Evolutionary conservation across 305 asterid genomes (phyloP).

Genomic region (Fraxinus latifolia): DNA sequence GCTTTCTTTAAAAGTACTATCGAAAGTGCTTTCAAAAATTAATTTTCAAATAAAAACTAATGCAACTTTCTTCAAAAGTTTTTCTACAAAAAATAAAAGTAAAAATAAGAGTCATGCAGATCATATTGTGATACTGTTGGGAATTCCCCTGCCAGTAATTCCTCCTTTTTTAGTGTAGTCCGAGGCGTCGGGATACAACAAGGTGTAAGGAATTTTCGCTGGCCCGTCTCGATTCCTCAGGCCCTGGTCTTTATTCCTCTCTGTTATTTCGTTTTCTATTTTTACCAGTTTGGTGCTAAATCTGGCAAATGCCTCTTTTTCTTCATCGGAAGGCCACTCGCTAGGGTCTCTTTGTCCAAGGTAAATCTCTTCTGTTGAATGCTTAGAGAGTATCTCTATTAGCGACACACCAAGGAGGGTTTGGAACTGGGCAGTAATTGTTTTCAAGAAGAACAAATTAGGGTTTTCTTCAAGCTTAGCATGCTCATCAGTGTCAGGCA

Average conservation of each 20-base stretch:
- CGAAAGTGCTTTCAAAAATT: too few species aligned
- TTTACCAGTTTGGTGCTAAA: constrained; percentile 33
- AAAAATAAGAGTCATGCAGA: too few species aligned
- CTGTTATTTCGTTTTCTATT: constrained; percentile 32
- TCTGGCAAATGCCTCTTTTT: constrained; percentile 29
- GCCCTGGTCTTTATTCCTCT: constrained; percentile 35
- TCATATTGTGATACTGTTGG: constrained; percentile 25
- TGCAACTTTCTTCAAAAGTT: too few species aligned
- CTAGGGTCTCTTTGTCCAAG: constrained; percentile 42
- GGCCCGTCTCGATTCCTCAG: constrained; percentile 48
- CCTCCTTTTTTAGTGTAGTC: constrained; percentile 29
- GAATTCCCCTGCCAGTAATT: constrained; percentile 49
- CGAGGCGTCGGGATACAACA: constrained; percentile 36
- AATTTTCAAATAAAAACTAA: too few species aligned
- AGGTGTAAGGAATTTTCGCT: constrained; percentile 39
- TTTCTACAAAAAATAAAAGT: too few species aligned
- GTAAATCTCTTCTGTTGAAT: constrained; percentile 45
- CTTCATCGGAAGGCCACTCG: constrained; percentile 38
- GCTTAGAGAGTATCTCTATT: constrained; percentile 46
- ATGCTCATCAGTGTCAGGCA: constrained; percentile 44
- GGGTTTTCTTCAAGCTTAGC: constrained; percentile 37
- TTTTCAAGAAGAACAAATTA: constrained; percentile 34
- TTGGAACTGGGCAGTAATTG: constrained; percentile 43
- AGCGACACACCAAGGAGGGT: constrained; percentile 39
- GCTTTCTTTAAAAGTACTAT: too few species aligned